These are phyloP conservation scores for Fusarium equiseti DNA, from an alignment of 2,329 filamentous ascomycete genomes.

Conservation along the genomic window DNA sequence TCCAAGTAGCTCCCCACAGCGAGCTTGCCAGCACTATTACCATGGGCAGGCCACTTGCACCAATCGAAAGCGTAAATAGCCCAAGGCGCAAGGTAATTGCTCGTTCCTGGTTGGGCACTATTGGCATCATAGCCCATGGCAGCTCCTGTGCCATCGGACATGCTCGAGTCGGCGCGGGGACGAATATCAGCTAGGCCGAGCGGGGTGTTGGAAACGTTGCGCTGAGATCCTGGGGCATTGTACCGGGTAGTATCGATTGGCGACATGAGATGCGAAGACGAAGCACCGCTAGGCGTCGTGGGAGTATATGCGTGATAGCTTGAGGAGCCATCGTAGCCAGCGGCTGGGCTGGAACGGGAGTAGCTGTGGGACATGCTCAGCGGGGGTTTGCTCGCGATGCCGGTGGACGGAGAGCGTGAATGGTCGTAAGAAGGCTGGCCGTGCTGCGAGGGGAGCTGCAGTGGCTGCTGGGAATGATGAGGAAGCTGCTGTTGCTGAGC, in stretches of 20 bases:
- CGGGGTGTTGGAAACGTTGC: slow-evolving; percentile 82
- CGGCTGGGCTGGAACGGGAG: slow-evolving; percentile 85
- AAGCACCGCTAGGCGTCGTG: slow-evolving; percentile 71
- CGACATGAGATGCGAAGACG: slow-evolving; percentile 74
- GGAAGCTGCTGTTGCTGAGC: slow-evolving; percentile 49
- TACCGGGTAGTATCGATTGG: slow-evolving; percentile 67
- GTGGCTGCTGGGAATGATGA: slow-evolving; percentile 50
- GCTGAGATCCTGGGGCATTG: slow-evolving; percentile 68
- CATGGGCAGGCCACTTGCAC: slow-evolving; percentile 96
- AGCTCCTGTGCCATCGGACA: slow-evolving; percentile 78
- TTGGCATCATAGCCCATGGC: slow-evolving; percentile 73
- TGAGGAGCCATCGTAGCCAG: slow-evolving; percentile 66
- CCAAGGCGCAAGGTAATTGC: slow-evolving; percentile 95
- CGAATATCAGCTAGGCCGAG: slow-evolving; percentile 93
- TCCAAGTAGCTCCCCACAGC: slow-evolving; percentile 96
- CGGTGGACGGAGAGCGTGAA: slow-evolving; percentile 27
- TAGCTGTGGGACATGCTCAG: slow-evolving; percentile 78
- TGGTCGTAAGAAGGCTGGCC: slow-evolving; percentile 68
- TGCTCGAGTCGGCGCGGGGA: slow-evolving; percentile 83
- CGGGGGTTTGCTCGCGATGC: slow-evolving; percentile 73
- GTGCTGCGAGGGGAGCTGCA: slow-evolving; percentile 58
- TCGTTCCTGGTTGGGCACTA: slow-evolving; percentile 76
- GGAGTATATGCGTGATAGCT: slow-evolving; percentile 68
- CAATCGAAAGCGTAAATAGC: slow-evolving; percentile 97
- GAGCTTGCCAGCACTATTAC: slow-evolving; percentile 86